Base-by-base conservation (phyloP, 2,329 filamentous ascomycete species). In the Alternaria tenuissima region DNA sequence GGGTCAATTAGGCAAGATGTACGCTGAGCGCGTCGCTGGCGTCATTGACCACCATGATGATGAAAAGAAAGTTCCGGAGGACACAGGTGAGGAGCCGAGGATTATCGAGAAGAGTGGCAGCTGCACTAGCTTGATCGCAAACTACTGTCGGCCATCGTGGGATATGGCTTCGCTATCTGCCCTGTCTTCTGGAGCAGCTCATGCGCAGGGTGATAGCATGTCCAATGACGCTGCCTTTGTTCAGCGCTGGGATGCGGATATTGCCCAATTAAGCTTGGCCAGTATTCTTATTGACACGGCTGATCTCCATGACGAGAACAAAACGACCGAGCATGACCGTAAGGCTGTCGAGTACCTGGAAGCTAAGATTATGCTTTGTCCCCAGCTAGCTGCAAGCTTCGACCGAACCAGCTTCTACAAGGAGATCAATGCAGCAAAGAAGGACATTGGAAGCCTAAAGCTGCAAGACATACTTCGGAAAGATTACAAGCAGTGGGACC, bases 31-130 rank as follows among this genome's bases (percentile, higher is more conserved):
- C 8, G 85, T 94, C 0, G 78, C 83, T 5, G 90, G 89, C 4
- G 89, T 89, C 64, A 85, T 95, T 55, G 92, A 95, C 77, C 92
- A 95, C 78, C 92, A 95, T 74, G 88, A 86, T 0, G 91, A 95
- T 63, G 92, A 95, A 71, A 76, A 81, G 6, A 79, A 74, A 7
- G 80, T 93, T 0, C 75, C 84, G 0, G 38, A 71, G 49, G 80
- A 84, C 11, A 80, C 79, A 0, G 81, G 78, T 4, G 81, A 81
- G 0, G 76, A 83, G 6, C 87, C 88, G 1, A 83, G 90, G 18
- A 79, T 92, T 1, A 83, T 95, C 20, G 82, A 86, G 63, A 88
- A 85, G 55, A 84, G 84, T 57, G 92, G 91, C 5, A 94, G 91
- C 77, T 94, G 92, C 78, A 85, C 86, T 63, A 92, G 89, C 61